These are phyloP conservation scores for Epichloe hybrida DNA, from an alignment of 2,329 filamentous ascomycete species.

Conservation along the genomic window DNA sequence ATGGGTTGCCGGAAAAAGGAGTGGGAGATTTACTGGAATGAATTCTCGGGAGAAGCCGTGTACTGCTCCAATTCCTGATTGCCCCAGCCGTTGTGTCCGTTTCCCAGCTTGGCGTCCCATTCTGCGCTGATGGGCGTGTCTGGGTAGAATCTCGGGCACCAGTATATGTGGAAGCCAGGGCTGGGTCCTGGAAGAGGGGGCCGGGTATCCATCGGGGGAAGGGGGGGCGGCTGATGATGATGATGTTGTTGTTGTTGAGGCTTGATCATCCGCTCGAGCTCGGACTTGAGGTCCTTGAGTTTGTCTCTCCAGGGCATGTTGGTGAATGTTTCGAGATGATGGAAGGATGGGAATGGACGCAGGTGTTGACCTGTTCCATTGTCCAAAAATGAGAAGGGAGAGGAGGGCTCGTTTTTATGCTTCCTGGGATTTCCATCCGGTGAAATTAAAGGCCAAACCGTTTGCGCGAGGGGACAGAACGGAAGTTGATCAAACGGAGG, in stretches of 20 bases:
- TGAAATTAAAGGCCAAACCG: too few species aligned
- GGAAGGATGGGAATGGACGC: not conserved
- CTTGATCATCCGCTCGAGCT: conserved; percentile 23
- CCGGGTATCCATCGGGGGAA: conserved; percentile 9
- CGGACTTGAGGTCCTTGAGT: conserved; percentile 24
- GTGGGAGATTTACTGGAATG: conserved; percentile 29
- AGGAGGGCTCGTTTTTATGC: too few species aligned
- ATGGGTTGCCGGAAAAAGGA: fast-evolving
- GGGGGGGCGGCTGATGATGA: conserved; percentile 3
- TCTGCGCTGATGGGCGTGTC: conserved; percentile 32
- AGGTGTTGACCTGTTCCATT: not conserved
- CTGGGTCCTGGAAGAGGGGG: conserved; percentile 8
- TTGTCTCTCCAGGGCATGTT: conserved; percentile 24
- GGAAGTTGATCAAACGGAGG: not conserved
- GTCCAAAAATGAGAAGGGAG: too few species aligned
- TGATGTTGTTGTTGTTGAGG: conserved; percentile 7
- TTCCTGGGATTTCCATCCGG: too few species aligned
- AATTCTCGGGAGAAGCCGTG: conserved; percentile 32
- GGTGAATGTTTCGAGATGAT: too few species aligned
- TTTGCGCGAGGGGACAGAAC: not conserved
- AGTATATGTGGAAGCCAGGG: conserved; percentile 25
- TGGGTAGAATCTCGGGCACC: conserved; percentile 37
- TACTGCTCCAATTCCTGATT: conserved; percentile 49
- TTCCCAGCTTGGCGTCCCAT: conserved; percentile 40
- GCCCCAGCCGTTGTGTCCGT: conserved; percentile 46